Conservation (phyloP, 441 rosid genomes). For the Viola pubescens region DNA sequence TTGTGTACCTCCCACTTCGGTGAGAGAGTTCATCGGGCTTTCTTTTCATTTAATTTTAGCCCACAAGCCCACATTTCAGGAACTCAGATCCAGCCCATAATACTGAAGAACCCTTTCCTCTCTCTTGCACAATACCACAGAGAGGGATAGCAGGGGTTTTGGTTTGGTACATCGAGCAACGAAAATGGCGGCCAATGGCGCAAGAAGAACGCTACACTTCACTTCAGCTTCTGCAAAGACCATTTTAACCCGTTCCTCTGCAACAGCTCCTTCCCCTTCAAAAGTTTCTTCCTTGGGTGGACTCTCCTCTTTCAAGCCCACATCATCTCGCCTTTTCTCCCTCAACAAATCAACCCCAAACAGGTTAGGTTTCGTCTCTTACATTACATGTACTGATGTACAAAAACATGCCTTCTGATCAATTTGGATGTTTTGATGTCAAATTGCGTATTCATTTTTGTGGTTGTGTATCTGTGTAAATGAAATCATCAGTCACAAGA, state of each 20-base stretch:
- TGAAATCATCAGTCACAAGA: background rate
- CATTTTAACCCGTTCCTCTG: constrained; percentile 33
- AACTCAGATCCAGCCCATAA: too few species aligned
- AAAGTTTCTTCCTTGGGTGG: constrained; percentile 33
- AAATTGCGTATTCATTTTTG: background rate
- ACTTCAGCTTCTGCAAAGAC: constrained; percentile 40
- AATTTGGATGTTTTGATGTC: too few species aligned
- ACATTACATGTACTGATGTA: background rate
- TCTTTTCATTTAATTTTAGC: too few species aligned
- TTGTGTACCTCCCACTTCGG: too few species aligned
- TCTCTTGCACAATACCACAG: background rate
- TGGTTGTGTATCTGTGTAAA: background rate
- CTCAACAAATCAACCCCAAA: constrained; percentile 36
- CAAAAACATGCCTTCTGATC: too few species aligned
- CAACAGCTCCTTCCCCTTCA: constrained; percentile 20
- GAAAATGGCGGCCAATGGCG: constrained; percentile 70
- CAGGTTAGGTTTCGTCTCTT: constrained; percentile 33
- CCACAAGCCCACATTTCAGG: too few species aligned
- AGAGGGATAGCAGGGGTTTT: constrained; percentile 1
- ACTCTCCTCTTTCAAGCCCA: constrained; percentile 27
- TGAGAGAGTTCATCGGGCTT: too few species aligned
- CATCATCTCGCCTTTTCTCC: constrained; percentile 33
- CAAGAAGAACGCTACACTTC: constrained; percentile 45
- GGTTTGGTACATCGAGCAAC: background rate
- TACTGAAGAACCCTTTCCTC: too few species aligned